Percentiles rank a stretch among this genome's conserved stretches.
phyloP scores from a whole-genome alignment of 1,284 basidiomycete genomes.

The Gymnopus androsaceus region DNA sequence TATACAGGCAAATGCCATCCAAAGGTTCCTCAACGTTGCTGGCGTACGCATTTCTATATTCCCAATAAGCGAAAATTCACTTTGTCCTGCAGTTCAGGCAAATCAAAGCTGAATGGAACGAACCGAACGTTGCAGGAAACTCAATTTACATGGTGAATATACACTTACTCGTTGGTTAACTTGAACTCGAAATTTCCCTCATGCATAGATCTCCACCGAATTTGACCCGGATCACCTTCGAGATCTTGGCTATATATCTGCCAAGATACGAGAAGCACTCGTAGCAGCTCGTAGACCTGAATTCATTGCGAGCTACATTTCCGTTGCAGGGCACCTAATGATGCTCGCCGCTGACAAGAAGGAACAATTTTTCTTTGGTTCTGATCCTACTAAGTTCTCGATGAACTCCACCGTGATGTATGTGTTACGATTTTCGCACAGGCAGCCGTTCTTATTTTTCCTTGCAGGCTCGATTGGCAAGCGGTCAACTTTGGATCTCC shows the following conservation, averaged over 20 bases:
- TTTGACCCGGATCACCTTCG: slow-evolving; percentile 13
- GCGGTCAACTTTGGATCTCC: slow-evolving; percentile 33
- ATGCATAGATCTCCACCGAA: slow-evolving; percentile 19
- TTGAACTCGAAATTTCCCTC: not conserved
- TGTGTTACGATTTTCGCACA: slow-evolving; percentile 13
- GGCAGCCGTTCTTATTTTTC: not conserved
- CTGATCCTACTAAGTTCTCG: slow-evolving; percentile 19
- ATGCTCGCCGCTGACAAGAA: slow-evolving; percentile 26
- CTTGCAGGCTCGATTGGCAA: slow-evolving; percentile 32
- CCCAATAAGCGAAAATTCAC: not conserved
- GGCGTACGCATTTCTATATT: slow-evolving; percentile 24
- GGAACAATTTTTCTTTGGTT: slow-evolving; percentile 24
- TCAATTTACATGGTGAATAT: slow-evolving; percentile 30
- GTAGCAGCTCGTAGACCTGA: slow-evolving; percentile 20
- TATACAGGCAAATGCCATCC: slow-evolving; percentile 10
- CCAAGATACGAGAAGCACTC: slow-evolving; percentile 29
- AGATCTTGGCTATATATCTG: slow-evolving; percentile 24
- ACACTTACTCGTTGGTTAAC: not conserved
- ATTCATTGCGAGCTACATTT: slow-evolving; percentile 28
- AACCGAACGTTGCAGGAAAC: slow-evolving; percentile 27
- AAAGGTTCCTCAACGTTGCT: slow-evolving; percentile 28
- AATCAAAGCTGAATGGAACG: slow-evolving; percentile 22
- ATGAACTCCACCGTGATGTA: slow-evolving; percentile 36
- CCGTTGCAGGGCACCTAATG: slow-evolving; percentile 30
- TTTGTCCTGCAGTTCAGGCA: slow-evolving; percentile 29